Evolutionary conservation across 2,329 filamentous ascomycete species (phyloP).

Genomic region (Pseudogymnoascus sp.): DNA sequence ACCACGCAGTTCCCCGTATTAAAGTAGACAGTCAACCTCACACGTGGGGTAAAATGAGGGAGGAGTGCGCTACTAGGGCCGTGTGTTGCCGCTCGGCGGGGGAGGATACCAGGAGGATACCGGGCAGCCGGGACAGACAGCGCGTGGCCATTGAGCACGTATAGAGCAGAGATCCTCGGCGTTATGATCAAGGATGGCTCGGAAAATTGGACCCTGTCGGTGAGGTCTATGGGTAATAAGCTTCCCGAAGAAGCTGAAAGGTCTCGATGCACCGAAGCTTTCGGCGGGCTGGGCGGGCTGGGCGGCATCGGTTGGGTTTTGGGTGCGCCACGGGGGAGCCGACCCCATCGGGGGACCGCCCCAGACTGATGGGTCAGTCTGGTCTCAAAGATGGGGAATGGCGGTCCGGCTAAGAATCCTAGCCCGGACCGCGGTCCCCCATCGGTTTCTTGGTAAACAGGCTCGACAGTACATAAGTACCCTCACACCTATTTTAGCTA

Average conservation of each 20-base stretch:
- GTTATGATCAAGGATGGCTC: slow-evolving; percentile 57
- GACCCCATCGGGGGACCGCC: too few species aligned
- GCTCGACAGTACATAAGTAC: too few species aligned
- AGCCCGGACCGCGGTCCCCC: too few species aligned
- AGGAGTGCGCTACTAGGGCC: slow-evolving; percentile 56
- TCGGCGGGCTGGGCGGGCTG: slow-evolving; percentile 10
- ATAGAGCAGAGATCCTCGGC: slow-evolving; percentile 52
- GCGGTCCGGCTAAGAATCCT: too few species aligned
- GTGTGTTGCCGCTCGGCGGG: slow-evolving; percentile 66
- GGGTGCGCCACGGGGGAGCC: too few species aligned
- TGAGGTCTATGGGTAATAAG: slow-evolving; percentile 59
- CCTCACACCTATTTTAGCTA: too few species aligned
- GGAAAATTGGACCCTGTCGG: slow-evolving; percentile 62
- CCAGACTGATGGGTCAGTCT: too few species aligned
- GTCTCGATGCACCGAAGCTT: slow-evolving; percentile 33
- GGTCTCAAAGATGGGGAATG: too few species aligned
- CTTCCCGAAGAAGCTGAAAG: slow-evolving; percentile 49
- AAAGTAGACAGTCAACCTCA: slow-evolving; percentile 30
- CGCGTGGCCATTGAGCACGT: slow-evolving; percentile 65
- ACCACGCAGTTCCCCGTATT: neutral
- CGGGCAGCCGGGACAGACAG: slow-evolving; percentile 59
- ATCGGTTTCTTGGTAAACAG: too few species aligned
- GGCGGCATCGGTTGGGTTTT: neutral
- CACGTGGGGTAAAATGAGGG: slow-evolving; percentile 60
- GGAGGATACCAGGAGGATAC: slow-evolving; percentile 65